phyloP scores from a whole-genome alignment of 768 basidiomycete species.

The Lactifluus volemus region DNA sequence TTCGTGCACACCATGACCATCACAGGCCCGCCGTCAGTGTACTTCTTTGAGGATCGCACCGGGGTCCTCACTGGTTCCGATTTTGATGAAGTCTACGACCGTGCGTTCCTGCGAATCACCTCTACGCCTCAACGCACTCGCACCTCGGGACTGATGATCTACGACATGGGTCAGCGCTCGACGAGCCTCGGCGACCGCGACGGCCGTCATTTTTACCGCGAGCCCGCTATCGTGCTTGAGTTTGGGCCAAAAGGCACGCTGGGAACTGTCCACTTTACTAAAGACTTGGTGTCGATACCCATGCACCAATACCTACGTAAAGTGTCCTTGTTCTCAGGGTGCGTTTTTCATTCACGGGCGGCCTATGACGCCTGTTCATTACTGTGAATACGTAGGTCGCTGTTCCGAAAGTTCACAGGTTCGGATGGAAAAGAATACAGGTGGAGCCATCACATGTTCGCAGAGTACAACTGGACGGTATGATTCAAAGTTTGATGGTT shows the following conservation, averaged over 20 bases:
- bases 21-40: conserved; percentile 26
- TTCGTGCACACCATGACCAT: conserved; percentile 14
- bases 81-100: conserved; percentile 74
- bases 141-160: conserved; percentile 40
- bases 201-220: conserved; percentile 40
- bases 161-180: conserved; percentile 57
- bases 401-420: conserved; percentile 58
- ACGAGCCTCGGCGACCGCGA: conserved; percentile 45
- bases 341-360: conserved; percentile 23
- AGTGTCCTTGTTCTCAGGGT: conserved; percentile 60
- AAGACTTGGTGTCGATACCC: conserved; percentile 37
- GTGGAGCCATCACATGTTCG: conserved; percentile 49
- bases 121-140: conserved; percentile 32
- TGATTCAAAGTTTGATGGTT: conserved; percentile 24
- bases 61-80: conserved; percentile 46
- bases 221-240: conserved; percentile 50
- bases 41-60: conserved; percentile 62
- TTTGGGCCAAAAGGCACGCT: conserved; percentile 50
- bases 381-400: conserved; percentile 36
- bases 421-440: conserved; percentile 64
- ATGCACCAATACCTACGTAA: conserved; percentile 61
- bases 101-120: conserved; percentile 56
- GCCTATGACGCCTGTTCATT: neutral
- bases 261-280: conserved; percentile 49
- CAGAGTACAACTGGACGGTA: conserved; percentile 70